Base-by-base conservation (phyloP, 2,329 filamentous ascomycete species). In the Thyridium curvatum region DNA sequence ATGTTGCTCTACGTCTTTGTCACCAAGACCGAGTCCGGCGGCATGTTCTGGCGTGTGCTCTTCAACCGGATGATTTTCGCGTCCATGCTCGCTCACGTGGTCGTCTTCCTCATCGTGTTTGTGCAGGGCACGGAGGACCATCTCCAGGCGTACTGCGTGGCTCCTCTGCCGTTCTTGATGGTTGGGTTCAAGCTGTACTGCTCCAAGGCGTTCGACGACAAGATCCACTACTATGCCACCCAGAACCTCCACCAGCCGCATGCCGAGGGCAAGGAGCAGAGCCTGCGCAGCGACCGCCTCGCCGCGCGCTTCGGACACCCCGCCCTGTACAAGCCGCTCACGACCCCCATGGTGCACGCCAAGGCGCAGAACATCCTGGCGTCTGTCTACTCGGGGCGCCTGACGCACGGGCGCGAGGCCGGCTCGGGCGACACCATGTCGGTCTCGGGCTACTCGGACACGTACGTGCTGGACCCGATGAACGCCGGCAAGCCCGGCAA, bases 1-100 rank as follows among this genome's bases (percentile, higher is more conserved):
- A 70, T 96, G 34, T 66, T 97, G 30, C 74, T 97, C 48, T 95
- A 98, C 62, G 84, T 96, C 47, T 97, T 96, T 55, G 77, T 94
- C 47, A 98, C 93, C 34, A 98, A 97, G 68, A 95, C 84, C 18
- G 93, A 98, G 57, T 96, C 90, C 0, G 93, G 90, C 8, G 93
- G 93, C 37, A 78, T 85, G 58, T 95, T 88, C 57, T 98, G 93
- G 93, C 81, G 88, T 14, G 78, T 90, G 1, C 61, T 97, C 7
- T 94, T 88, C 71, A 98, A 98, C 61, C 84, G 93, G n/a, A 72
- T 96, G 58, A 66, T 97, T 17, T 91, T 96, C 51, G 86, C 80
- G 18, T 72, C 79, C 1, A 77, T 94, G 18, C 67, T 98, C 8
- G 77, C 86, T 29, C 89, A 95, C 50, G 58, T 87, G 9, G 74